Evolutionary conservation across 352 stramenopile genomes (phyloP).

Genomic region (Lagenidium sp.): DNA sequence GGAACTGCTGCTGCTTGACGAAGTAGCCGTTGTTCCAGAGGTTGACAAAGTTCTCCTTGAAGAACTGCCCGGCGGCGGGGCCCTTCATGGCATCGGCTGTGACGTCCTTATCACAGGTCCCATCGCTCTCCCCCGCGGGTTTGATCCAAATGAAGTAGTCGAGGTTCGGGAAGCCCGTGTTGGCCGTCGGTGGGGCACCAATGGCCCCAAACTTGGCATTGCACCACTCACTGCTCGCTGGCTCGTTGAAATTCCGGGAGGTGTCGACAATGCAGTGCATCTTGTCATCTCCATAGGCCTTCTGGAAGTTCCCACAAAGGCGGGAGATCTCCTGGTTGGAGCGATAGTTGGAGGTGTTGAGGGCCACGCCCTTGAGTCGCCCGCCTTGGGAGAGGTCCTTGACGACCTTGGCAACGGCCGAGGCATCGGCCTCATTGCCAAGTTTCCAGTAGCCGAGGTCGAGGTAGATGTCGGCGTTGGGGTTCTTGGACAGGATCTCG

Average conservation of each 20-base stretch:
- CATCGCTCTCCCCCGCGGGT: constrained; percentile 52
- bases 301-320: constrained; percentile 52
- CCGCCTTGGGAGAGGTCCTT: constrained; percentile 24
- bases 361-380: constrained; percentile 45
- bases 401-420: constrained; percentile 22
- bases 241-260: constrained; percentile 45
- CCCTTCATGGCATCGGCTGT: constrained; percentile 39
- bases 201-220: constrained; percentile 56
- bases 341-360: constrained; percentile 80
- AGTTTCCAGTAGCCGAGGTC: constrained; percentile 65
- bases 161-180: constrained; percentile 41
- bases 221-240: constrained; percentile 50
- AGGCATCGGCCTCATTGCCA: constrained; percentile 13
- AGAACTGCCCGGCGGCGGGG: constrained; percentile 44
- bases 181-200: constrained; percentile 32
- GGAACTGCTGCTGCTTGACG: constrained; percentile 27
- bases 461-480: constrained; percentile 65
- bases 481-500: constrained; percentile 34
- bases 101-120: constrained; percentile 23
- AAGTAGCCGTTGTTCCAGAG: constrained; percentile 69
- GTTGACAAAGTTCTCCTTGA: constrained; percentile 36
- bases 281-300: constrained; percentile 22
- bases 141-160: constrained; percentile 76
- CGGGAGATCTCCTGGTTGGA: constrained; percentile 29
- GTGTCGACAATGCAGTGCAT: constrained; percentile 59